phyloP scores from a whole-genome alignment of 108 stramenopile genomes.

The Nitzschia putrida region DNA sequence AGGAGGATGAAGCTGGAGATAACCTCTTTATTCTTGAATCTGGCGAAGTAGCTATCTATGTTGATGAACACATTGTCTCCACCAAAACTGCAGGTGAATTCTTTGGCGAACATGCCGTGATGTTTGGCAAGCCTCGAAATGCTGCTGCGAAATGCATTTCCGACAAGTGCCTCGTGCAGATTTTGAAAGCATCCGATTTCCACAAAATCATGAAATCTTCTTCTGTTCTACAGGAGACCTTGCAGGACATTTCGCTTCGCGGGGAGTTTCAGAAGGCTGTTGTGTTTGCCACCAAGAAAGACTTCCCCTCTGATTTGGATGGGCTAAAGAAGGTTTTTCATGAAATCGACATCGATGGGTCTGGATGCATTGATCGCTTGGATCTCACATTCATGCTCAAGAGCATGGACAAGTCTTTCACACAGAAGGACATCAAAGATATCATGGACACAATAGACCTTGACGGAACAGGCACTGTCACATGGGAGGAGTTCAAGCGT shows the following conservation, averaged over 20 bases:
- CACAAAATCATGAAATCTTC: constrained; percentile 46
- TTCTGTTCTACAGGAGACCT: constrained; percentile 54
- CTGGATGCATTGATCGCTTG: constrained; percentile 22
- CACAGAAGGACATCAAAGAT: constrained; percentile 51
- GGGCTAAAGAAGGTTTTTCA: constrained; percentile 55
- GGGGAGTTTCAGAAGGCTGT: constrained; percentile 85
- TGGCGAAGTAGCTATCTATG: constrained; percentile 51
- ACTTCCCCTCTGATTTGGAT: constrained; percentile 53
- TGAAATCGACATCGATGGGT: constrained; percentile 10
- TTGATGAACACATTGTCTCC: constrained; percentile 43
- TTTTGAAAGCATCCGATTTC: constrained; percentile 55
- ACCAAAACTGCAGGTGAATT: constrained; percentile 51
- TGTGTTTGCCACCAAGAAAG: constrained; percentile 52
- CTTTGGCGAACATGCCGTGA: constrained; percentile 61
- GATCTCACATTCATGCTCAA: constrained; percentile 53
- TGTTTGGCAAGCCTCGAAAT: constrained; percentile 54
- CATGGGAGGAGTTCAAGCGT: constrained; percentile 61
- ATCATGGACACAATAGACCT: constrained; percentile 66
- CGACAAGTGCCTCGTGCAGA: constrained; percentile 50
- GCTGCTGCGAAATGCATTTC: constrained; percentile 57
- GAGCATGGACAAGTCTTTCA: constrained; percentile 49
- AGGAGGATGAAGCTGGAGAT: constrained; percentile 44
- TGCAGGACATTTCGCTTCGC: constrained; percentile 67
- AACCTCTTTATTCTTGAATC: constrained; percentile 57
- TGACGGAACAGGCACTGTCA: constrained; percentile 41